Evolutionary conservation across 805 yeast genomes (phyloP), one percentile per base, ranked within the genome.

Genomic region (Barnettozyma siamensis): DNA sequence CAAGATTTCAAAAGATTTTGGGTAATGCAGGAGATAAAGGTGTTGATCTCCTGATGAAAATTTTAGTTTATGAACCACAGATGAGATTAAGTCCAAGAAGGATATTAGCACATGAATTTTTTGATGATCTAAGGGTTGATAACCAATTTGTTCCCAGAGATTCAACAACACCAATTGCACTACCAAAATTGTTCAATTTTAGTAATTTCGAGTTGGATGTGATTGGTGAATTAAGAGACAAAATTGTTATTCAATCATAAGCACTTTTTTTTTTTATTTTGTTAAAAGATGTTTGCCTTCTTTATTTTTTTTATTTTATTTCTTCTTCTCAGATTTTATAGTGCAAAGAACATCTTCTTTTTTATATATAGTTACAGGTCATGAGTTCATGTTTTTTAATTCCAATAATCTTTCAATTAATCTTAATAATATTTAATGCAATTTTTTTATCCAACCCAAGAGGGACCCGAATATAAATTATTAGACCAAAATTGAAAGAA

Each of bases 21-120:
- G 73, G 86, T 43, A 75, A 83, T 50, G 89, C 95, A 16, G 83
- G 95, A 15, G 79, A 83, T 2, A 86, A 80, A 45, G 97, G 95
- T 20, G 74, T 93, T 45, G 96, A 91, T 61, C 72, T 93, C 50
- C 69, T 93, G 54, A 73, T 83, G 70, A 75, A 75, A 44, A 78
- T 93, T 35, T 74, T 93, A 48, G 95, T 88, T 37, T 93, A 93
- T 65, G 93, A 88, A 48, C 99, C 99, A 13, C 84, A 81, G 39
- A 66, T 70, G 42, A 78, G 99, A 61, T 74, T 87, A 45, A 73
- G 83, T 35, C 91, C 98, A 38, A 75, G 82, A 57, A 75, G 83
- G 52, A 88, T 91, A 8, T 67, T 93, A 72, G 78, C 89, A 7
- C 96, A 91, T 67, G 82, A 83, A 20, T 93, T 88, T 62, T 91